A percentile compares a stretch with the other conserved stretches of the same genome.
phyloP scores from a whole-genome alignment of 306 rosid genomes.

The Psophocarpus tetragonolobus region DNA sequence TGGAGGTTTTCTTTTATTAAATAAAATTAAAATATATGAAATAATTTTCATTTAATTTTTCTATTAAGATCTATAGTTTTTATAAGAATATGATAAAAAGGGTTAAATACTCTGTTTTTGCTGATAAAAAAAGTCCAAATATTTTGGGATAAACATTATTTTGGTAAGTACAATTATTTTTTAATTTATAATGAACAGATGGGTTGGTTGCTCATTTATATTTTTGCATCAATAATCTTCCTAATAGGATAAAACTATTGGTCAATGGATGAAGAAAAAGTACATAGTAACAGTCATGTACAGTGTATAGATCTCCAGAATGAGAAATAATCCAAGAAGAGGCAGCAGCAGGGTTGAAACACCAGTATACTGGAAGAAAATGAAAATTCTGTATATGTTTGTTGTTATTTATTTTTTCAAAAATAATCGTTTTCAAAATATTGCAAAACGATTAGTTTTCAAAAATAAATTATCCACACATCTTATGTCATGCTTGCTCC shows the following conservation, averaged over 20 bases:
- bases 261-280: neutral
- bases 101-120: too few species aligned
- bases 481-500: slow-evolving; percentile 24
- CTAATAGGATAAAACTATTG: too few species aligned
- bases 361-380: neutral
- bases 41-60: too few species aligned
- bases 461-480: neutral
- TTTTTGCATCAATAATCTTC: neutral
- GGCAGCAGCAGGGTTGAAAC: neutral
- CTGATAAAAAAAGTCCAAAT: too few species aligned
- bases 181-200: neutral
- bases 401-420: neutral
- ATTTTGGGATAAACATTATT: neutral
- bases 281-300: neutral
- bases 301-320: neutral
- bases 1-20: too few species aligned
- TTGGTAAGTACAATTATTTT: neutral
- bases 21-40: too few species aligned
- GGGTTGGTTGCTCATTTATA: neutral
- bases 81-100: too few species aligned
- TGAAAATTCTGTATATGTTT: neutral
- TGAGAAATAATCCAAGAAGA: slow-evolving; percentile 17
- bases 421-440: neutral
- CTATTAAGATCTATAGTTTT: too few species aligned
- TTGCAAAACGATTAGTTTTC: neutral